A percentile compares a stretch with the other conserved stretches of the same genome.
phyloP scores from a whole-genome alignment of 768 basidiomycete species.

The Suillus fuscotomentosus region DNA sequence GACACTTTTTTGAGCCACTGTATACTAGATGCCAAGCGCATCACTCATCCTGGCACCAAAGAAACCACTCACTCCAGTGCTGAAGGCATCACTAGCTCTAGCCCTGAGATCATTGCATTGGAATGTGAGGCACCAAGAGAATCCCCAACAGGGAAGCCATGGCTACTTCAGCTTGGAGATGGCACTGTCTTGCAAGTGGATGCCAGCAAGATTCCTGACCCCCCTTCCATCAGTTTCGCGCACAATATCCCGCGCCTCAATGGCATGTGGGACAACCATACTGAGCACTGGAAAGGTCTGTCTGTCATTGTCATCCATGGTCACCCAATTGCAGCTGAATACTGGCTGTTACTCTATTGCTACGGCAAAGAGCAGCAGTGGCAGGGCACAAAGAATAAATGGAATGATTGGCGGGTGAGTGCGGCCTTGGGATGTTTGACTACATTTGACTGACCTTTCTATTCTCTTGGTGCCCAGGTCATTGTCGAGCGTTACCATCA shows the following conservation, averaged over 20 bases:
- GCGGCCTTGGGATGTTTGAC: background rate
- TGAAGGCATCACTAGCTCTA: too few relatives aligned
- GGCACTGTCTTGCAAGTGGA: background rate
- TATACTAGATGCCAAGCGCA: background rate
- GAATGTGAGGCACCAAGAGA: background rate
- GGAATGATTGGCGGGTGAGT: background rate
- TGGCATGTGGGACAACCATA: background rate
- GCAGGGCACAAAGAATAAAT: background rate
- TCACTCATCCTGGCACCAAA: background rate
- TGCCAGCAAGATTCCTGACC: background rate
- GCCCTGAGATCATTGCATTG: background rate
- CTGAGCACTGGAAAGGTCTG: background rate
- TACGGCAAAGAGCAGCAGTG: background rate
- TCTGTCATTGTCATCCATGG: background rate
- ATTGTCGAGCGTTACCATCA: background rate
- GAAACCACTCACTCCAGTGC: too few relatives aligned
- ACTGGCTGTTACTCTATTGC: background rate
- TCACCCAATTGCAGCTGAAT: background rate
- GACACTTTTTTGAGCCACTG: too few relatives aligned
- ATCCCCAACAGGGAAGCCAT: background rate
- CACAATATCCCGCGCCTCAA: background rate
- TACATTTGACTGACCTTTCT: background rate
- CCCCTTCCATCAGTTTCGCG: background rate
- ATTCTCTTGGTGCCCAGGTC: background rate
- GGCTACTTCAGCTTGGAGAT: background rate